These are phyloP conservation scores for Chrysoporthe cubensis DNA, from an alignment of 2,329 filamentous ascomycete species.

Conservation along the genomic window DNA sequence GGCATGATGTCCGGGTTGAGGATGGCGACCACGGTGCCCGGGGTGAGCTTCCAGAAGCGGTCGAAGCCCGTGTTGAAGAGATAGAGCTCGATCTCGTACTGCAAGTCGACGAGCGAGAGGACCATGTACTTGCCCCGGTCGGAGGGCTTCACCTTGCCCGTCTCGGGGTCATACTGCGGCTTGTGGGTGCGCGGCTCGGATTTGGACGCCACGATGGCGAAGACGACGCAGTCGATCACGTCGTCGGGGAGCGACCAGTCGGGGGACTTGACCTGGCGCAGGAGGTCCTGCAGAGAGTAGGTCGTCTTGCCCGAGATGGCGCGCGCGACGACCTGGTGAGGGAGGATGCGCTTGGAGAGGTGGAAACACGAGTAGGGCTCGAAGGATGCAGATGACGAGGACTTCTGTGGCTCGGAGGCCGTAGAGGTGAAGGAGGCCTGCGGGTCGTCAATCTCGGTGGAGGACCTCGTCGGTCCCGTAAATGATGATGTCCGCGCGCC, in stretches of 20 bases:
- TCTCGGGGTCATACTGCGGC: slow-evolving; percentile 46
- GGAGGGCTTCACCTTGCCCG: slow-evolving; percentile 53
- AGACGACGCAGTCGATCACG: slow-evolving; percentile 86
- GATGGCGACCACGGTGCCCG: slow-evolving; percentile 90
- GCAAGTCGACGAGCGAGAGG: slow-evolving; percentile 82
- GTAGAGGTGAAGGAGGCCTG: slow-evolving; percentile 33
- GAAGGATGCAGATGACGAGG: slow-evolving; percentile 60
- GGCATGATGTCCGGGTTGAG: slow-evolving; percentile 92
- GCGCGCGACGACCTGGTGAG: slow-evolving; percentile 78
- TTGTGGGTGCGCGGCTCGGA: slow-evolving; percentile 74
- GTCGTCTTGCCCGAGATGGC: slow-evolving; percentile 78
- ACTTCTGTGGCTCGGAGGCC: slow-evolving; percentile 44
- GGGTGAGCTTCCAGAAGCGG: slow-evolving; percentile 89
- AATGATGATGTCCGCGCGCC: slow-evolving; percentile 34
- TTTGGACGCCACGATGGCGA: slow-evolving; percentile 86
- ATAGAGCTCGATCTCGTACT: slow-evolving; percentile 89
- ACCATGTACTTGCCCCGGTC: slow-evolving; percentile 89
- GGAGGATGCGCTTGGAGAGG: slow-evolving; percentile 79
- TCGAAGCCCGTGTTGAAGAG: slow-evolving; percentile 90
- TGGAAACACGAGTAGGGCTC: slow-evolving; percentile 88
- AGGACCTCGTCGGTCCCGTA: slow-evolving; percentile 26
- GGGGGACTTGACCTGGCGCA: slow-evolving; percentile 80
- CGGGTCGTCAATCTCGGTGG: slow-evolving; percentile 30
- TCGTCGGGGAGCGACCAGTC: slow-evolving; percentile 80
- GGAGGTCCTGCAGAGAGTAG: slow-evolving; percentile 77